A percentile compares a stretch with the other conserved stretches of the same genome.
phyloP scores from a whole-genome alignment of 441 rosid genomes.

The Eruca vesicaria region DNA sequence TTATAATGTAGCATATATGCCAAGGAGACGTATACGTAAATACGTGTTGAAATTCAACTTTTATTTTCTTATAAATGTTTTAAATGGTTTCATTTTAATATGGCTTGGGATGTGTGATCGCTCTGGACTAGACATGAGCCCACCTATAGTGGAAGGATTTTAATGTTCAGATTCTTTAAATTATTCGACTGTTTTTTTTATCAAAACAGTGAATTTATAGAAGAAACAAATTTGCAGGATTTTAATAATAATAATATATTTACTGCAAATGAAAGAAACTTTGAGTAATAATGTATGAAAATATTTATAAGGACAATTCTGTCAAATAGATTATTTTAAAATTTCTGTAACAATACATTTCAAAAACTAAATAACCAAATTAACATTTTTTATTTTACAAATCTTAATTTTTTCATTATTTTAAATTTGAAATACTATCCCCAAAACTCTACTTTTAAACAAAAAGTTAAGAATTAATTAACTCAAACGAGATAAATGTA shows the following conservation, averaged over 20 bases:
- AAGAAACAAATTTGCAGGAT: background rate
- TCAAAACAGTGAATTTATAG: background rate
- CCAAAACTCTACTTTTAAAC: too few species aligned
- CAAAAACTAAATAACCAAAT: too few species aligned
- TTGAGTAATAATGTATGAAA: background rate
- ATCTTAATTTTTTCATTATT: too few species aligned
- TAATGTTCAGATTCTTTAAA: conserved; percentile 17
- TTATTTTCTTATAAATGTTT: background rate
- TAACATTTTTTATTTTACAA: too few species aligned
- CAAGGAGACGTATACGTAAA: conserved; percentile 32
- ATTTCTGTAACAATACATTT: too few species aligned
- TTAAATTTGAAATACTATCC: too few species aligned
- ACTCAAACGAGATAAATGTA: too few species aligned
- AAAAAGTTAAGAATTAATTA: too few species aligned
- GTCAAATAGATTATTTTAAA: too few species aligned
- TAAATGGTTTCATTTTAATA: conserved; percentile 3
- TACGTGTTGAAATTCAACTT: conserved; percentile 30
- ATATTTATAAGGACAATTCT: too few species aligned
- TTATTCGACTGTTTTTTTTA: background rate
- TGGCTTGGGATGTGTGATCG: conserved; percentile 20
- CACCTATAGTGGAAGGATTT: conserved; percentile 2
- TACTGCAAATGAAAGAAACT: background rate
- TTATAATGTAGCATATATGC: conserved; percentile 27
- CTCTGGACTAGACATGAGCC: conserved; percentile 1
- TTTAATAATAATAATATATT: background rate